Evolutionary conservation across 257 asterid species (phyloP), one percentile per base, ranked within the genome.

Genomic region (Eucommia ulmoides): DNA sequence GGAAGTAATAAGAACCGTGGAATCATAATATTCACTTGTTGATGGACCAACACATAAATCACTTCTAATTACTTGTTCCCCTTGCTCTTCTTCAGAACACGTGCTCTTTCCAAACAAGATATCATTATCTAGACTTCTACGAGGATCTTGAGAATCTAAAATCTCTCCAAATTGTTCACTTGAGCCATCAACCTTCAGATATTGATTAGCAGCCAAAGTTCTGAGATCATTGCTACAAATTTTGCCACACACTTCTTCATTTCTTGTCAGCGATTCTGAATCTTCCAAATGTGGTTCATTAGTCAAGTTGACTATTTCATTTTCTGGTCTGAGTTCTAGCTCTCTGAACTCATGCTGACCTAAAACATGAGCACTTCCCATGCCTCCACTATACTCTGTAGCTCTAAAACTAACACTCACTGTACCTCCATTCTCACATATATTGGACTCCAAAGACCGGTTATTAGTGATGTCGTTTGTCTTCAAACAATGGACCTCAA

Each of bases 101-200:
- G 17, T 53, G 60, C 55, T 61, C 46, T 66, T 59, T 61, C 53
- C 71, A 61, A 61, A 47, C 35, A 61, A 51, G 67, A 63, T 53
- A 21, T 63, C 33, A 19, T 51, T 69, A 59, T 68, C 55, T 62
- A 68, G 44, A 68, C 63, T 47, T n/a, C n/a, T n/a, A n/a, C 62
- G 38, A 50, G 41, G 49, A 48, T 22, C 16, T 60, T 61, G 67
- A 53, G 49, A 55, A 58, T 53, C 63, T 8, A 53, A 45, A 48
- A 21, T 48, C 33, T 51, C 52, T 24, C 33, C 56, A 20, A 65
- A 45, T 52, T 54, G 70, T 45, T 44, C 42, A 22, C 19, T 49
- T 53, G 49, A 51, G 58, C 54, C 59, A 60, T 58, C 69, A 47
- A 25, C 60, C 71, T 61, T 71, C 8, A 51, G 41, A 59, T 49